Evolutionary conservation across 2,329 filamentous ascomycete species (phyloP).

Genomic region (Exophiala phaeomuriformis): DNA sequence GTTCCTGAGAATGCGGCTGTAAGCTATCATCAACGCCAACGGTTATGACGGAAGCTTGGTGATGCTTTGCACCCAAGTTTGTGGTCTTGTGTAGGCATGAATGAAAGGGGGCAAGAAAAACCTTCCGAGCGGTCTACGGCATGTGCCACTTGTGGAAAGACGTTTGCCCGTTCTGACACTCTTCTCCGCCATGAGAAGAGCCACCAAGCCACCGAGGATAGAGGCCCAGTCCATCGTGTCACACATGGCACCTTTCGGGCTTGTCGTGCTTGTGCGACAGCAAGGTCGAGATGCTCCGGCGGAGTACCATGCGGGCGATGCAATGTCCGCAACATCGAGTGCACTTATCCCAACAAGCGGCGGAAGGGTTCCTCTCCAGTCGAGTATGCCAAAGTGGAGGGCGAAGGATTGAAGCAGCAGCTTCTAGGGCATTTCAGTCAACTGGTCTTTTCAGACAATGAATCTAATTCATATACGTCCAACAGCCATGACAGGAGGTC

Average conservation of each 20-base stretch:
- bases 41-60: background rate
- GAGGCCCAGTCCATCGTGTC: conserved; percentile 34
- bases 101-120: conserved; percentile 3
- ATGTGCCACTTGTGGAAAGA: conserved; percentile 17
- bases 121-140: conserved; percentile 15
- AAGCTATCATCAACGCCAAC: background rate
- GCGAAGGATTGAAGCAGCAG: conserved; percentile 28
- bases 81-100: conserved; percentile 3
- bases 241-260: conserved; percentile 39
- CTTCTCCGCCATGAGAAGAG: conserved; percentile 38
- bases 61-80: background rate
- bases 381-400: conserved; percentile 33
- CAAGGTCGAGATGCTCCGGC: conserved; percentile 31
- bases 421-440: conserved; percentile 14
- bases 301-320: conserved; percentile 30
- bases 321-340: conserved; percentile 33
- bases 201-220: conserved; percentile 32
- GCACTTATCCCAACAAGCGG: conserved; percentile 36
- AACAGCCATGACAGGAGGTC: background rate
- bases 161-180: conserved; percentile 30
- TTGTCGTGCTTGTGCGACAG: conserved; percentile 36
- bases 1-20: too few relatives aligned
- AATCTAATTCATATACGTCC: background rate
- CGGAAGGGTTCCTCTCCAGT: conserved; percentile 26
- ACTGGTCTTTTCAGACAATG: conserved; percentile 9